Base-by-base conservation (phyloP, 1,284 basidiomycete species). In the Pseudomicrostroma phylloplanum region DNA sequence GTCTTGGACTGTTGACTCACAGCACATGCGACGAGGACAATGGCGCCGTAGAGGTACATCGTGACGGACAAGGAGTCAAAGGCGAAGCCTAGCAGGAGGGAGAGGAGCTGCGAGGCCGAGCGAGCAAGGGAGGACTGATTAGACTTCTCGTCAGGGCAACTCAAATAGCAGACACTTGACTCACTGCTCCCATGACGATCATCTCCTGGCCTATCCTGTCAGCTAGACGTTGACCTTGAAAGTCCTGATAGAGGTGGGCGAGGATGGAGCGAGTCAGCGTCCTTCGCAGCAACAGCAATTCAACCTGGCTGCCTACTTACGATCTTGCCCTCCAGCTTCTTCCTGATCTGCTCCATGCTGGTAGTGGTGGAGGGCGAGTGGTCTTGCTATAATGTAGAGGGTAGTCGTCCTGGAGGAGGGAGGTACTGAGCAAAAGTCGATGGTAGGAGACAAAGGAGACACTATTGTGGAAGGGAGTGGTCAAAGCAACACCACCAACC, bases 131-230 rank as follows among this genome's bases (percentile, higher is more conserved):
- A 23, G 7, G 3, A 19, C 6, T 54, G 8, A 54, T 54, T 25
- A 6, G 7, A 7, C 21, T 8, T 19, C 51, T 2, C 25, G 9
- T 9, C 3, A n/a, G 6, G 43, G 23, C 51, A 36, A 4, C 3
- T 36, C 30, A 9, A 36, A 9, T 36, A 9, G 3, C 30, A 4
- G 3, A 4, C 30, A 36, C 4, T 9, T 36, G 30, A 55, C 59
- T 61, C 36, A 61, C 59, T 19, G 59, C 59, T 13, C 56, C 55
- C 59, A 61, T 55, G 26, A 61, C 59, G 1, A 61, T 23, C 13
- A 23, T 19, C 46, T 61, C 59, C 56, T 61, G 59, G 56, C 58
- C 58, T 30, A 61, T 61, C 17, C 59, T 56, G 36, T 61, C 59
- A 7, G 59, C 59, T 8, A 61, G 53, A n/a, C 59, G 21, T 30